Evolutionary conservation across 2,329 filamentous ascomycete genomes (phyloP), one percentile per base, ranked within the genome.

Genomic region (Dactylellina drechsleri): DNA sequence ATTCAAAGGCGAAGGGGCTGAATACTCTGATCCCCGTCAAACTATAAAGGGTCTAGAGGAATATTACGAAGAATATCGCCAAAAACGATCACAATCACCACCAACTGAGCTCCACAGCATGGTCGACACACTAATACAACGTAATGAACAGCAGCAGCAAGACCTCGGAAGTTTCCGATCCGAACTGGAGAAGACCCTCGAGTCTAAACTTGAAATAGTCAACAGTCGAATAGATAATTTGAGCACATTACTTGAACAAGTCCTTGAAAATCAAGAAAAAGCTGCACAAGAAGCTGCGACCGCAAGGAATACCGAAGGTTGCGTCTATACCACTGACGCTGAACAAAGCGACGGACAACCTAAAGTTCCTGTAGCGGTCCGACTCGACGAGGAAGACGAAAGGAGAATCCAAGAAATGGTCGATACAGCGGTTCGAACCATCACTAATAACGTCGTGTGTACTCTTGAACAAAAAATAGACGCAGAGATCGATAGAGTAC

Each of bases 251-350:
- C 45, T 67, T 26, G 41, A 74, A 8, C 47, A 47, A 23, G 36
- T 74, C 15, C 26, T 74, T 18, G 28, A 53, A 12, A 74, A 74
- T n/a, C 70, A 67, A 73, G 56, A 61, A 20, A 13, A 52, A 12
- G 47, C 47, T 3, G 20, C 10, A 20, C 16, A 52, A 7, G 18
- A 18, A 18, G 56, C 49, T 13, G 65, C 65, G 2, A 16, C 28
- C 13, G 20, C 54, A 7, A 36, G 49, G 40, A 73, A 58, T 4
- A 54, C 52, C 6, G 68, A 52, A 13, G 47, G 36, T 10, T 62
- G 70, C 10, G 65, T 67, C 5, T 59, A 67, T 16, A 50, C 53
- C 50, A 67, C 41, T 2, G 49, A 67, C 6, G 18, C 47, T 15
- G 13, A 26, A 20, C 41, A 59, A 5, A 15, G 47, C 26, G 68